Evolutionary conservation across 345 rosid species (phyloP).

Genomic region (Leavenworthia alabamica): DNA sequence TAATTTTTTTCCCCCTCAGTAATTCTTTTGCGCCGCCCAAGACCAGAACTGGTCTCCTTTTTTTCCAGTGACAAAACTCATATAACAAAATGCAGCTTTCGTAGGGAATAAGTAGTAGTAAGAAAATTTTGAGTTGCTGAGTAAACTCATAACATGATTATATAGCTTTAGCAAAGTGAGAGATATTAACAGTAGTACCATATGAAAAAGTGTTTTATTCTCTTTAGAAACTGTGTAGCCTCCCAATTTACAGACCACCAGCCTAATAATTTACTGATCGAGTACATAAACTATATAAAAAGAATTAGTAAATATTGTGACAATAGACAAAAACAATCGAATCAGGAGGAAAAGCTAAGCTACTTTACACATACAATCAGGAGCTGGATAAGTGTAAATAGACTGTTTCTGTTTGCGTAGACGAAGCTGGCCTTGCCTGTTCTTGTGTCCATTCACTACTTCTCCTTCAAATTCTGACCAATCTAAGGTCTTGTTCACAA

Average conservation of each 20-base stretch:
- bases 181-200: neutral
- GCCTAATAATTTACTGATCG: neutral
- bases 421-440: conserved; percentile 73
- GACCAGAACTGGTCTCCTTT: neutral
- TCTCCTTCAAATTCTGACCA: conserved; percentile 76
- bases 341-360: conserved; percentile 5
- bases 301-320: neutral
- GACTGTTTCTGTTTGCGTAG: conserved; percentile 73
- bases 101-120: too few relatives aligned
- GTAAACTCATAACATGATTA: neutral
- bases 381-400: conserved; percentile 88
- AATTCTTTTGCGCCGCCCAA: neutral
- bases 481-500: conserved; percentile 67
- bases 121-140: neutral
- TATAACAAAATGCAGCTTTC: neutral
- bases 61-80: too few relatives aligned
- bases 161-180: neutral
- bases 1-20: neutral
- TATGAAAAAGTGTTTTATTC: neutral
- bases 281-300: neutral
- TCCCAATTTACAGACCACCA: neutral
- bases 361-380: conserved; percentile 80
- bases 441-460: conserved; percentile 63
- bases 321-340: neutral
- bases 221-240: too few relatives aligned